phyloP scores from a whole-genome alignment of 148 eudicot genomes.

The Hydrangea macrophylla region DNA sequence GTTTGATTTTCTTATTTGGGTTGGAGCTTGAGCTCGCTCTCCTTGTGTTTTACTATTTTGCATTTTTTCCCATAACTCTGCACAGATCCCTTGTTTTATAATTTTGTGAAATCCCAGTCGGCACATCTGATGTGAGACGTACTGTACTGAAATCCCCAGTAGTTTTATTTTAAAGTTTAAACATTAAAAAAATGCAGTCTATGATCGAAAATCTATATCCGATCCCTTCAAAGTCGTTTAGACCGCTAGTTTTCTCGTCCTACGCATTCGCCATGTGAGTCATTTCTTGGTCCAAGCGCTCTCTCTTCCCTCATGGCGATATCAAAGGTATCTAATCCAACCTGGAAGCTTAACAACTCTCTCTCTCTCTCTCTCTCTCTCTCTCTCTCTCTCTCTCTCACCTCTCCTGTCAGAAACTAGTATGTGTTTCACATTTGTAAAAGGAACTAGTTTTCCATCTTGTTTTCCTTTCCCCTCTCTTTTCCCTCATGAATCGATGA shows the following conservation, averaged over 20 bases:
- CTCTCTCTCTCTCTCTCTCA: too few species aligned
- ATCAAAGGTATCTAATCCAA: slow-evolving; percentile 3
- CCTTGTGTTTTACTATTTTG: too few species aligned
- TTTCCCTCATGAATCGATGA: too few species aligned
- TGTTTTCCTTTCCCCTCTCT: not conserved
- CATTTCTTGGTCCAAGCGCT: slow-evolving; percentile 33
- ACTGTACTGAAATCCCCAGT: too few species aligned
- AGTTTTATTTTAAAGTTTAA: too few species aligned
- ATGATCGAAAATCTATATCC: not conserved
- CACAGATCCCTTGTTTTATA: too few species aligned
- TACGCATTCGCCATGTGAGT: slow-evolving; percentile 48
- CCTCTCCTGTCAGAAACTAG: slow-evolving; percentile 24
- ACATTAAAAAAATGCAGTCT: not conserved
- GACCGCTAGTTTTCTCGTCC: slow-evolving; percentile 18
- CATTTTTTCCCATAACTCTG: too few species aligned
- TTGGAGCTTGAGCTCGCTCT: too few species aligned
- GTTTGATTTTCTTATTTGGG: too few species aligned
- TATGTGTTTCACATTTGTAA: slow-evolving; percentile 1
- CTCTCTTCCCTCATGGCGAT: not conserved
- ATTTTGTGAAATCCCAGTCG: too few species aligned
- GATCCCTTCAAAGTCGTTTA: slow-evolving; percentile 1
- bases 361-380: too few species aligned
- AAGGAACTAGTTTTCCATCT: not conserved
- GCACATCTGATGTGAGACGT: too few species aligned
- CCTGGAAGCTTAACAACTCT: slow-evolving; percentile 8